Evolutionary conservation across 768 basidiomycete genomes (phyloP).

Genomic region (Leucosporidium creatinivorum): DNA sequence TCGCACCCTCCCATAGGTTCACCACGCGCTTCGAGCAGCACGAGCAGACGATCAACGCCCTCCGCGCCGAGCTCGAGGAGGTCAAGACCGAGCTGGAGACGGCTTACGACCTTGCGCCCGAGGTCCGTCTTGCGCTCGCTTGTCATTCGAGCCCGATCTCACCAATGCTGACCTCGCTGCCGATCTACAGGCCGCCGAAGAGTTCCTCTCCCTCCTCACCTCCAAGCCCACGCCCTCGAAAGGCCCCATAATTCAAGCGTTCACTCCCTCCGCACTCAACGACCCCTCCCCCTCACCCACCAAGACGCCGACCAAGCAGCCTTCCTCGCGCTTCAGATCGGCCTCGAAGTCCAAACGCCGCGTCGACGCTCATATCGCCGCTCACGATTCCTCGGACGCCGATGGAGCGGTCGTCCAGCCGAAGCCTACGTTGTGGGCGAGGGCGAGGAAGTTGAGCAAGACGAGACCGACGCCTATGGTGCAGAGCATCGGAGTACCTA

Average conservation of each 20-base stretch:
- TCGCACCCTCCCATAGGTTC: not conserved
- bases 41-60: slow-evolving; percentile 11
- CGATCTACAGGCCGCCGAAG: not conserved
- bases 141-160: too few relatives aligned
- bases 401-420: too few relatives aligned
- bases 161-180: not conserved
- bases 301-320: not conserved
- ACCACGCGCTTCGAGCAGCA: not conserved
- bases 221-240: not conserved
- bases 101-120: slow-evolving; percentile 14
- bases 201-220: slow-evolving; percentile 21
- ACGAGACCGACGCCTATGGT: too few relatives aligned
- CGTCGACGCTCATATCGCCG: slow-evolving; percentile 13
- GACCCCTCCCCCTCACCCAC: slow-evolving; percentile 9
- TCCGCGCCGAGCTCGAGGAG: slow-evolving; percentile 20
- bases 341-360: slow-evolving; percentile 1
- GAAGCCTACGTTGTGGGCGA: too few relatives aligned
- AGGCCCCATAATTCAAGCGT: not conserved
- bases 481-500: too few relatives aligned
- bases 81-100: slow-evolving; percentile 11
- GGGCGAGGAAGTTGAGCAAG: too few relatives aligned
- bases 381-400: not conserved
- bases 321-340: not conserved
- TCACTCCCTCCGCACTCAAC: slow-evolving; percentile 2
- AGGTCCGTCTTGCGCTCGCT: not conserved